Evolutionary conservation across 1,139 yeast genomes (phyloP).

Genomic region (Pneumocystis sp.): DNA sequence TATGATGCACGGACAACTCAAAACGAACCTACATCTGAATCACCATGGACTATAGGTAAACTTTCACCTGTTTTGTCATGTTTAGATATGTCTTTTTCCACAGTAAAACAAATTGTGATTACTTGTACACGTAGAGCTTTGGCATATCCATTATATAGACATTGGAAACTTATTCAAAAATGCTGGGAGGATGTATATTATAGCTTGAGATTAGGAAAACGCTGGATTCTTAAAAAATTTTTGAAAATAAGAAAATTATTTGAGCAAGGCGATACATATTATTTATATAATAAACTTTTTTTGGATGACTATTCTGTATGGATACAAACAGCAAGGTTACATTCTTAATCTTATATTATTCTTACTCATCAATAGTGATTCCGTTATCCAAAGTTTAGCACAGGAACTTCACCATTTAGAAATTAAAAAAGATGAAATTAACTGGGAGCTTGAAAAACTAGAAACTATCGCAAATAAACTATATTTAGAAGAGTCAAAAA

Average conservation of each 20-base stretch:
- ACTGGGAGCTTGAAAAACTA: slow-evolving; percentile 20
- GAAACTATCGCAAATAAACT: slow-evolving; percentile 19
- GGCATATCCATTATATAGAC: slow-evolving; percentile 65
- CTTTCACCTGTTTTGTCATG: slow-evolving; percentile 61
- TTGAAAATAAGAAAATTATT: slow-evolving; percentile 57
- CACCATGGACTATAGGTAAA: slow-evolving; percentile 89
- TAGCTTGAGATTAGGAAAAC: slow-evolving; percentile 52
- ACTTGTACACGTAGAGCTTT: slow-evolving; percentile 59
- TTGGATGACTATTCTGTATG: slow-evolving; percentile 70
- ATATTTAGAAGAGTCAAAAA: neutral
- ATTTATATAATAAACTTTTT: slow-evolving; percentile 68
- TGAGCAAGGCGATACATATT: slow-evolving; percentile 72
- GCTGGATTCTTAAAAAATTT: slow-evolving; percentile 44
- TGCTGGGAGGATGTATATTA: slow-evolving; percentile 68
- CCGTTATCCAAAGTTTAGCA: slow-evolving; percentile 44
- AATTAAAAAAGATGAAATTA: slow-evolving; percentile 19
- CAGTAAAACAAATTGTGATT: slow-evolving; percentile 40
- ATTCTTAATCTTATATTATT: neutral
- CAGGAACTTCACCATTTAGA: slow-evolving; percentile 38
- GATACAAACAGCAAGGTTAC: slow-evolving; percentile 38
- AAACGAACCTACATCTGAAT: slow-evolving; percentile 72
- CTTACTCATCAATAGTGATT: slow-evolving; percentile 21
- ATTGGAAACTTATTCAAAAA: slow-evolving; percentile 41
- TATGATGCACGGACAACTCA: slow-evolving; percentile 61
- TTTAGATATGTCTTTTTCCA: slow-evolving; percentile 42